These are phyloP conservation scores for Rhipidocladum racemiflorum DNA, from an alignment of 176 grass and related monocot species.

Conservation along the genomic window DNA sequence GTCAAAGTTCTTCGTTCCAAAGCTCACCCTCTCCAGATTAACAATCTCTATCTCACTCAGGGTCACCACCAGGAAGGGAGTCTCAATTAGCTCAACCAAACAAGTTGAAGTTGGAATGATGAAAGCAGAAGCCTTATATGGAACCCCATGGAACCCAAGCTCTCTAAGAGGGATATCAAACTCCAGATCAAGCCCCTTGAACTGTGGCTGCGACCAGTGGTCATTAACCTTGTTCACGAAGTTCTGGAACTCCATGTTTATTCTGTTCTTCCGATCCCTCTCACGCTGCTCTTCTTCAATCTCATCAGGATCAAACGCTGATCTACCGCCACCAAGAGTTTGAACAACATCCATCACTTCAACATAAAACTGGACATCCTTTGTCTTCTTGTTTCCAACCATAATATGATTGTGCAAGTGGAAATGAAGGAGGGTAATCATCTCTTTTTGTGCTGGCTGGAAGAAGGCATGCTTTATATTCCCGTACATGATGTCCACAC, in stretches of 20 bases:
- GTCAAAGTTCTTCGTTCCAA: slow-evolving; percentile 88
- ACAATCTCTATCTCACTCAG: slow-evolving; percentile 91
- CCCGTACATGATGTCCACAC: slow-evolving; percentile 79
- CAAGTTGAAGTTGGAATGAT: slow-evolving; percentile 89
- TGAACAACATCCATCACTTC: slow-evolving; percentile 98
- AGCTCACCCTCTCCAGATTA: slow-evolving; percentile 85
- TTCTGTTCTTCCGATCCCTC: slow-evolving; percentile 73
- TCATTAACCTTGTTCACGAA: slow-evolving; percentile 88
- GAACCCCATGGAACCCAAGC: slow-evolving; percentile 90
- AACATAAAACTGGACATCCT: slow-evolving; percentile 91
- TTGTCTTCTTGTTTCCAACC: slow-evolving; percentile 92
- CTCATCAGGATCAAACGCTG: slow-evolving; percentile 85
- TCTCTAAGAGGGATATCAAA: slow-evolving; percentile 76
- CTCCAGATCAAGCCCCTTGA: slow-evolving; percentile 66
- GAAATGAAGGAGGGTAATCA: slow-evolving; percentile 90
- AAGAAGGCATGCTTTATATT: slow-evolving; percentile 98
- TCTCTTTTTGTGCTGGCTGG: slow-evolving; percentile 86
- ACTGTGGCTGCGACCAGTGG: slow-evolving; percentile 69
- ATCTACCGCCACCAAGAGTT: slow-evolving; percentile 56
- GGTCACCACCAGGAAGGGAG: slow-evolving; percentile 73
- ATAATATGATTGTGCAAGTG: slow-evolving; percentile 89
- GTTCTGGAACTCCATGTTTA: slow-evolving; percentile 81
- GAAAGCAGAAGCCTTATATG: slow-evolving; percentile 73
- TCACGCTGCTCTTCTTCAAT: slow-evolving; percentile 94
- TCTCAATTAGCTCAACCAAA: slow-evolving; percentile 80